A percentile compares a stretch with the other conserved stretches of the same genome.
These are phyloP conservation scores for Picea sitchensis DNA, from an alignment of 75 land plant genomes.

Conservation along the genomic window DNA sequence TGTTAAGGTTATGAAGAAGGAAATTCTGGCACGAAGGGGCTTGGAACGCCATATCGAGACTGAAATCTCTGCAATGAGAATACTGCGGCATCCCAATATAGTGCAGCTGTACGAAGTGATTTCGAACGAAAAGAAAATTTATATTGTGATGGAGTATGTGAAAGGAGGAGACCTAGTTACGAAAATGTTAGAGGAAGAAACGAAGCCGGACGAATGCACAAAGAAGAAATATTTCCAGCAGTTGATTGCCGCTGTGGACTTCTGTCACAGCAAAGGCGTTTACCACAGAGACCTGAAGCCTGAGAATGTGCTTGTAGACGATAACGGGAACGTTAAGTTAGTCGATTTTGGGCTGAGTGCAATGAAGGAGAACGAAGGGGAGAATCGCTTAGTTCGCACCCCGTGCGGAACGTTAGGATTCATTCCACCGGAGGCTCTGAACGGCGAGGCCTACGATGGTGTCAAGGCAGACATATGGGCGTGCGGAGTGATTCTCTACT, in stretches of 20 bases:
- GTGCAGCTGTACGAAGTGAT: constrained; percentile 50
- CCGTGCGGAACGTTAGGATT: too few relatives aligned
- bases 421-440: too few relatives aligned
- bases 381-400: too few relatives aligned
- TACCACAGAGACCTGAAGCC: not conserved
- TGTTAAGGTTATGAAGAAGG: constrained; percentile 23
- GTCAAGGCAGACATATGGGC: too few relatives aligned
- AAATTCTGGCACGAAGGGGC: constrained; percentile 11
- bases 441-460: too few relatives aligned
- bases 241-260: not conserved
- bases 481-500: not conserved
- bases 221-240: not conserved
- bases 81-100: constrained; percentile 19
- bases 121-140: constrained; percentile 50
- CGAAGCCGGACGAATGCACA: too few relatives aligned
- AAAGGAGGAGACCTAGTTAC: constrained; percentile 40
- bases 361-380: too few relatives aligned
- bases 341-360: not conserved
- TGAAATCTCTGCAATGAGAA: constrained; percentile 17
- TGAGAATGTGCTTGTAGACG: not conserved
- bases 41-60: not conserved
- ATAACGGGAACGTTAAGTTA: not conserved
- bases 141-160: constrained; percentile 54
- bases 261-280: not conserved
- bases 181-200: constrained; percentile 24